A percentile compares a stretch with the other conserved stretches of the same genome.
These are phyloP conservation scores for Rhizopogon salebrosus DNA, from an alignment of 768 basidiomycete genomes.

Conservation along the genomic window DNA sequence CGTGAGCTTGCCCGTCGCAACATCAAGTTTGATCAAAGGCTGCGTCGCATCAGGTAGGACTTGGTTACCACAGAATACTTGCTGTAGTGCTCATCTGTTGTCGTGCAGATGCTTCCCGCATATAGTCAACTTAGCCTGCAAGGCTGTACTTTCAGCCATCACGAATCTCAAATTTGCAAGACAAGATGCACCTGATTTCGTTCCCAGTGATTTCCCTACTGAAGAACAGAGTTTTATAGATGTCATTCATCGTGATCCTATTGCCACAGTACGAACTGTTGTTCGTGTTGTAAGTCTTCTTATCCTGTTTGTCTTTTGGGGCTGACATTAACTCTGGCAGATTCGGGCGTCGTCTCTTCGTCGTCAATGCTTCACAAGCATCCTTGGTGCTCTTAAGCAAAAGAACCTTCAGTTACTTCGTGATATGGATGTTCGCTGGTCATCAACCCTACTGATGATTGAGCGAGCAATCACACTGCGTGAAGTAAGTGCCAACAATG, in stretches of 20 bases:
- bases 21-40: constrained; percentile 6
- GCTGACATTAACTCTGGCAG: constrained; percentile 2
- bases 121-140: background rate
- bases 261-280: background rate
- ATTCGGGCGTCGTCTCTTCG: constrained; percentile 21
- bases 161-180: background rate
- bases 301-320: no score
- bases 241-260: background rate
- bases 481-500: constrained; percentile 11
- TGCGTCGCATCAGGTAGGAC: constrained; percentile 4
- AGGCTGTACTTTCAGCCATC: background rate
- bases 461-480: constrained; percentile 20
- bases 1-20: background rate
- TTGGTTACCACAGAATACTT: no score
- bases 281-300: background rate
- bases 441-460: constrained; percentile 27
- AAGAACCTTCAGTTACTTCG: constrained; percentile 23
- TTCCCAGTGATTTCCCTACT: no score
- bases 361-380: constrained; percentile 13
- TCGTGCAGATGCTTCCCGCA: background rate
- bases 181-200: no score
- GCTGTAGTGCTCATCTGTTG: no score
- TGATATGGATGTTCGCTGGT: constrained; percentile 28
- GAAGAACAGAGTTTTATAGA: background rate
- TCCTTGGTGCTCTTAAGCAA: constrained; percentile 3